Conservation (phyloP, 2,329 filamentous ascomycete genomes). For the Neofusicoccum sp. region DNA sequence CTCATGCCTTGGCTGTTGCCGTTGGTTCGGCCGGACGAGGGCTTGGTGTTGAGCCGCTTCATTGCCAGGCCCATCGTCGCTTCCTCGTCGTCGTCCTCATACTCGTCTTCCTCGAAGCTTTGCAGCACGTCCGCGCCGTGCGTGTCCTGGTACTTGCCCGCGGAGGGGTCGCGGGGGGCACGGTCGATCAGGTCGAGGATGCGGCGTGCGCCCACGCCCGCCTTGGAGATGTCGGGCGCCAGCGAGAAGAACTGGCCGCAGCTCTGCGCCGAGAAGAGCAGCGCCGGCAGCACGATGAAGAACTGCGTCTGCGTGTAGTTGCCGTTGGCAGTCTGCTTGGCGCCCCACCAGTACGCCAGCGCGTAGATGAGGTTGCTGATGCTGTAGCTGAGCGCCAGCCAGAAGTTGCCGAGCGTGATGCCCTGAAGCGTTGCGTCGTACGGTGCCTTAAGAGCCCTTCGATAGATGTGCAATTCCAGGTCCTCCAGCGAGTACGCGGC, state of each 20-base stretch:
- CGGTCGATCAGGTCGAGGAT: constrained; percentile 8
- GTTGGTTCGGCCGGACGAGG: neutral
- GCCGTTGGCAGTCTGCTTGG: constrained; percentile 26
- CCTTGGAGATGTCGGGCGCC: constrained; percentile 26
- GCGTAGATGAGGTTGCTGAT: constrained; percentile 60
- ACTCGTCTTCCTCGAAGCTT: neutral
- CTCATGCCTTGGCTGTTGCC: neutral
- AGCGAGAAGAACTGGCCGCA: constrained; percentile 68
- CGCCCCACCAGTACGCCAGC: constrained; percentile 69
- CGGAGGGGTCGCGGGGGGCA: neutral
- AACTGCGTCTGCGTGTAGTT: constrained; percentile 55
- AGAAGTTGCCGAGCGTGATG: constrained; percentile 31
- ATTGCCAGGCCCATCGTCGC: neutral
- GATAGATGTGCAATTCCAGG: constrained; percentile 36
- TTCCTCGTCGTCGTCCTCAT: neutral
- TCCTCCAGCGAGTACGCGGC: constrained; percentile 41
- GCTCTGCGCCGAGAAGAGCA: constrained; percentile 65
- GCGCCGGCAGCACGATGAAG: constrained; percentile 62
- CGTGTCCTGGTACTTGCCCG: neutral
- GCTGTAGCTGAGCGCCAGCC: constrained; percentile 3
- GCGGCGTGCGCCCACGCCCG: neutral
- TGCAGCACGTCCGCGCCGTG: neutral
- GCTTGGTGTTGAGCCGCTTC: neutral
- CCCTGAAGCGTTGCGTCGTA: constrained; percentile 35
- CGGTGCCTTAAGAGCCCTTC: constrained; percentile 32